phyloP scores from a whole-genome alignment of 2,329 filamentous ascomycete genomes.

The Paraphoma chrysanthemicola region DNA sequence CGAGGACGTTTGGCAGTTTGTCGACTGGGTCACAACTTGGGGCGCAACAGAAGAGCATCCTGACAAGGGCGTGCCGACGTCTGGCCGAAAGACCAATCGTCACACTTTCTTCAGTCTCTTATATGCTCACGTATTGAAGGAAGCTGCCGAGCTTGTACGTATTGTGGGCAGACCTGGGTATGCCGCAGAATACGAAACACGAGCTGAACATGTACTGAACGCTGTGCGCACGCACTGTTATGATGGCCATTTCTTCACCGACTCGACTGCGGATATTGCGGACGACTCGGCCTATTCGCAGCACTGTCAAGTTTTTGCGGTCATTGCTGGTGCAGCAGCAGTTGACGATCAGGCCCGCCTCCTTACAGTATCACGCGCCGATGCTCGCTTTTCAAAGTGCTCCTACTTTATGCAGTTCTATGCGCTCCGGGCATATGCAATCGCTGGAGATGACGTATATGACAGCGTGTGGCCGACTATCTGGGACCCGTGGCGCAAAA shows the following conservation, averaged over 20 bases:
- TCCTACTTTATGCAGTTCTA: conserved; percentile 39
- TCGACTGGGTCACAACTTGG: neutral
- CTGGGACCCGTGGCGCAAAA: conserved; percentile 48
- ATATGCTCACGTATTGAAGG: neutral
- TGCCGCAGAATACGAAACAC: neutral
- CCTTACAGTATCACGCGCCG: neutral
- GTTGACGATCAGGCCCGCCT: neutral
- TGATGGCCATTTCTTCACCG: neutral
- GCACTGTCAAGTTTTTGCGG: neutral
- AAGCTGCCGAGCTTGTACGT: neutral
- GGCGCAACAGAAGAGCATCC: neutral
- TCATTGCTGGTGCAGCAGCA: neutral
- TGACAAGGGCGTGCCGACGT: neutral
- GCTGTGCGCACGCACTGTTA: neutral
- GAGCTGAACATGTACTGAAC: neutral
- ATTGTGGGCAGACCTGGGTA: neutral
- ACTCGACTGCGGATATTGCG: neutral
- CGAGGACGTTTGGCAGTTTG: neutral
- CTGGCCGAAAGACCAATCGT: neutral
- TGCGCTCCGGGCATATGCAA: conserved; percentile 46
- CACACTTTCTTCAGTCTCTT: neutral
- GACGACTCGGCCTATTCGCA: neutral
- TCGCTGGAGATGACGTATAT: conserved; percentile 44
- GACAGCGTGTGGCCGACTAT: conserved; percentile 24
- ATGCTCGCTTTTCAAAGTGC: neutral